A percentile compares a stretch with the other conserved stretches of the same genome.
Evolutionary conservation across 768 basidiomycete species (phyloP).

Genomic region (Termitomyces sp.): DNA sequence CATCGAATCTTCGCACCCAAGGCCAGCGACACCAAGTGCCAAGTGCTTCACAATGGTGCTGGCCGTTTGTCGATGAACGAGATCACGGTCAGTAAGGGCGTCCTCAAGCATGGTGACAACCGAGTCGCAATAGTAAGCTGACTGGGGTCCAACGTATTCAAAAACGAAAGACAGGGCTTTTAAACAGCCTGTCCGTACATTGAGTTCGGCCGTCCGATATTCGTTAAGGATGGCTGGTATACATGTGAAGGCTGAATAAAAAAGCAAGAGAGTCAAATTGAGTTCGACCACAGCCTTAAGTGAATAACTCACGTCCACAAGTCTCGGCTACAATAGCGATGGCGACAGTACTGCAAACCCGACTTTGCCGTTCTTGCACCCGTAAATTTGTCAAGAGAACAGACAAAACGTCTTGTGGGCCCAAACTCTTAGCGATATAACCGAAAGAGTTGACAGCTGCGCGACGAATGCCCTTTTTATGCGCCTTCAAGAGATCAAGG

Average conservation of each 20-base stretch:
- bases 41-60: conserved; percentile 98
- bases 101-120: conserved; percentile 98
- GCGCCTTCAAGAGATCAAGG: conserved; percentile 93
- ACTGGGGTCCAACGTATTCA: conserved; percentile 97
- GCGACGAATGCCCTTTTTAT: conserved; percentile 98
- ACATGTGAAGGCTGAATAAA: conserved; percentile 79
- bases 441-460: conserved; percentile 99
- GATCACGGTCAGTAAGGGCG: conserved; percentile 95
- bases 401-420: conserved; percentile 95
- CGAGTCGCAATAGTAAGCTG: conserved; percentile 94
- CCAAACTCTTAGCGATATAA: conserved; percentile 98
- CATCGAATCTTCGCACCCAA: conserved; percentile 98
- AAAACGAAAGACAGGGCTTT: conserved; percentile 99
- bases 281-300: not conserved
- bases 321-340: conserved; percentile 96
- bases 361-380: conserved; percentile 97
- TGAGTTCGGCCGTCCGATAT: conserved; percentile 96
- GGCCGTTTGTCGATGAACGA: conserved; percentile 97
- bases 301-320: conserved; percentile 58
- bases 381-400: conserved; percentile 94
- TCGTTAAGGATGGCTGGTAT: conserved; percentile 99
- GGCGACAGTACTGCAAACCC: conserved; percentile 97
- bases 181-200: conserved; percentile 97
- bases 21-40: conserved; percentile 92
- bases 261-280: not conserved